Evolutionary conservation across 805 yeast species (phyloP).

Genomic region (Wickerhamomyces ciferrii): DNA sequence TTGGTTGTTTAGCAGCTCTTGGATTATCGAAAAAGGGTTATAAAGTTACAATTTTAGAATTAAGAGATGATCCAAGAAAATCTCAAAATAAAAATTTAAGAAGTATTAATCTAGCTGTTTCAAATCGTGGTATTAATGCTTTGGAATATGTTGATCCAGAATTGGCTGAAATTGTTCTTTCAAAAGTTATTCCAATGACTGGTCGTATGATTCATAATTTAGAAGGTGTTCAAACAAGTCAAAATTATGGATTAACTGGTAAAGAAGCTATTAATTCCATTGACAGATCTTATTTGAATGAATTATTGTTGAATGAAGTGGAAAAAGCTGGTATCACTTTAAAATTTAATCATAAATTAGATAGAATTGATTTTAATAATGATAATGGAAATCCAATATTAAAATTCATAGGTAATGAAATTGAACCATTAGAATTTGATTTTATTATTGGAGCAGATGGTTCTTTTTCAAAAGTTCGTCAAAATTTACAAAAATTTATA

Average conservation of each 20-base stretch:
- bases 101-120: constrained; percentile 86
- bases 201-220: constrained; percentile 86
- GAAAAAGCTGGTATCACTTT: constrained; percentile 42
- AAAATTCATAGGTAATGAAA: constrained; percentile 16
- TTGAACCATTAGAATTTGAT: constrained; percentile 32
- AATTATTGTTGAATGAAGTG: constrained; percentile 57
- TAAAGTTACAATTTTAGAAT: constrained; percentile 66
- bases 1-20: constrained; percentile 81
- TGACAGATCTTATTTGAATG: constrained; percentile 68
- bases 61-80: constrained; percentile 54
- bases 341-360: constrained; percentile 53
- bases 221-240: constrained; percentile 59
- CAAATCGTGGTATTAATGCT: constrained; percentile 76
- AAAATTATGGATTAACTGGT: constrained; percentile 74
- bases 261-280: constrained; percentile 77
- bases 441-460: constrained; percentile 85
- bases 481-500: constrained; percentile 57
- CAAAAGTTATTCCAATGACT: constrained; percentile 72
- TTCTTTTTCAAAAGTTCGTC: constrained; percentile 67
- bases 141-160: constrained; percentile 54
- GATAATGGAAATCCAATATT: constrained; percentile 16
- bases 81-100: constrained; percentile 37
- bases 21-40: constrained; percentile 72
- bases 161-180: constrained; percentile 50
- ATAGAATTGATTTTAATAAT: constrained; percentile 30